Evolutionary conservation across 228 moss, liverwort and hornwort species (phyloP), one percentile per base, ranked within the genome.

Genomic region (Sphagnum fallax): DNA sequence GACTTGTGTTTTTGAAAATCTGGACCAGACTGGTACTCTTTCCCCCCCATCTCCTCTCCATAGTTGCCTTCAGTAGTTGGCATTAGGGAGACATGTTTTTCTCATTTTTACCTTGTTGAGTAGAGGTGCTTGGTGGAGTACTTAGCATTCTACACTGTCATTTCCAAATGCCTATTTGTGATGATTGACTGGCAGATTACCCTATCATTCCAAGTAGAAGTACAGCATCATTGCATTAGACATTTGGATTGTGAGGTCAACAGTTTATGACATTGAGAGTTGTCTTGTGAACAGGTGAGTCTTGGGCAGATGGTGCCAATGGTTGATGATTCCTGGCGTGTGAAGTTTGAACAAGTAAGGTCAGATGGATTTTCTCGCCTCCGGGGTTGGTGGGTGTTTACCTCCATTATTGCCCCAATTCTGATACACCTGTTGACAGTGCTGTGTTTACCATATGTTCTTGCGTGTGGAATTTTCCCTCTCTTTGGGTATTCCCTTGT

Each of bases 21-120:
- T 98, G 98, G 98, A 98, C 98, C 63, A 92, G 94, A 80, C 79
- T 98, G 98, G 98, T 98, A 77, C 9, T 10, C 76, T 80, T 65
- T 9, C 8, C 49, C 5, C 49, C 64, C 48, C 11, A 65, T 65
- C 53, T 11, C 6, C 5, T 32, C 55, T 55, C 55, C 55, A 55
- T 55, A 12, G 55, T 8, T 8, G 55, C 55, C 55, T 55, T 8
- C 8, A 8, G 55, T 55, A 8, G 55, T 55, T 8, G 55, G 8
- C 12, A 12, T 12, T 12, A 55, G 55, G 12, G 55, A 55, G 12
- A 12, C 12, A 8, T 55, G 32, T 32, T 32, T 32, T 32, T 32
- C 32, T 32, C 32, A 32, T 32, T 32, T 32, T 1, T 32, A 32
- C 32, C 32, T 32, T 32, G 32, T 32, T 2, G 32, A 32, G 32